These are phyloP conservation scores for Symmetrospora coprosmae DNA, from an alignment of 768 basidiomycete species.

Conservation along the genomic window DNA sequence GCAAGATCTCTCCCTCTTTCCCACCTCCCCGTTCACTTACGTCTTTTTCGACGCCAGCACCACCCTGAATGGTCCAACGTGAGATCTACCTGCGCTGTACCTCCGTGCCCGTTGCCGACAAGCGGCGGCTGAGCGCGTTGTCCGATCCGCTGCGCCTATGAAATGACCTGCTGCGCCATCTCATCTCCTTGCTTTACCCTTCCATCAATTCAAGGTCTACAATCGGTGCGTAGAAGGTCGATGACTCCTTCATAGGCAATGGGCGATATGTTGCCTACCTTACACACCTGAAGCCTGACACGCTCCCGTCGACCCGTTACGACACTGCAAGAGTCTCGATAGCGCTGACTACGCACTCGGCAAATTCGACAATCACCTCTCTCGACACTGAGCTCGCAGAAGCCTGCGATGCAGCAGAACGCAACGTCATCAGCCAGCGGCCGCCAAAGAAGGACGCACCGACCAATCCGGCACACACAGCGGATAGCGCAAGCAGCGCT, in stretches of 20 bases:
- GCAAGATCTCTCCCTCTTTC: neutral
- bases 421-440: neutral
- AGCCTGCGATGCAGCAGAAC: conserved; percentile 8
- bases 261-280: too few species aligned
- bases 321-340: neutral
- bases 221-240: neutral
- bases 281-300: too few species aligned
- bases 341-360: conserved; percentile 10
- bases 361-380: neutral
- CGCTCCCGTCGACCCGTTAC: neutral
- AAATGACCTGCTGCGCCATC: too few species aligned
- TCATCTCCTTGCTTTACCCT: too few species aligned
- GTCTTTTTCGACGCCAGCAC: neutral
- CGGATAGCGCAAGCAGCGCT: too few species aligned
- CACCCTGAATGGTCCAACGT: conserved; percentile 21
- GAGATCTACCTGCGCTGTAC: neutral
- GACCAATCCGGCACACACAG: too few species aligned
- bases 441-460: conserved; percentile 5
- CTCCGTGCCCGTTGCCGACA: neutral
- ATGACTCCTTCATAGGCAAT: neutral
- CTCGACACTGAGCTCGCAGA: conserved; percentile 10
- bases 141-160: too few species aligned
- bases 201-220: too few species aligned
- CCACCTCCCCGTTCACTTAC: neutral
- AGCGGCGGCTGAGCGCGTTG: neutral